phyloP scores from a whole-genome alignment of 257 asterid genomes.

The Mentha longifolia region DNA sequence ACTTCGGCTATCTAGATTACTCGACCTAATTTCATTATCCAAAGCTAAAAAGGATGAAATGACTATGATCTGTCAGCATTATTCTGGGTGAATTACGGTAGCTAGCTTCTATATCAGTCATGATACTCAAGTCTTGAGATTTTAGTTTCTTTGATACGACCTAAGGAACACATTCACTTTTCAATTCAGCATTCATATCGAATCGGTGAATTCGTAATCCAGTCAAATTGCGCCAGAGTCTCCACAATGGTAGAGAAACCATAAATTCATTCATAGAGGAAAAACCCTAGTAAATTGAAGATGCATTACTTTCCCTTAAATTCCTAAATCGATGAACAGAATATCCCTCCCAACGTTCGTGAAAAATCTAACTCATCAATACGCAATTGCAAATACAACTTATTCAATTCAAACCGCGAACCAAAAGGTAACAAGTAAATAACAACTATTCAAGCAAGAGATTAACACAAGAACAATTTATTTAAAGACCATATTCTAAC shows the following conservation, averaged over 20 bases:
- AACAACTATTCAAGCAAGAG: not conserved
- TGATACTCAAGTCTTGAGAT: not conserved
- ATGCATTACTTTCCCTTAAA: not conserved
- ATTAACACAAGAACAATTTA: constrained; percentile 3
- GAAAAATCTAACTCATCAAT: constrained; percentile 12
- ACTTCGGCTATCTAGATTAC: not conserved
- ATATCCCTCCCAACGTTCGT: not conserved
- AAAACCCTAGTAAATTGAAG: not conserved
- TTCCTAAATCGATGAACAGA: not conserved
- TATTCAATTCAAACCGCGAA: constrained; percentile 9
- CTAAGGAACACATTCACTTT: not conserved
- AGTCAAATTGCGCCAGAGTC: not conserved
- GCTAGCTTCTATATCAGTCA: too few species aligned
- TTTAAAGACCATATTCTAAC: not conserved
- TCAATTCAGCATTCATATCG: not conserved
- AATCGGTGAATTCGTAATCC: not conserved
- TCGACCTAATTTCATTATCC: constrained; percentile 1
- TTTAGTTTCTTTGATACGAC: not conserved
- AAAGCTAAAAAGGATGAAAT: not conserved
- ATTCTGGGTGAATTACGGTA: not conserved
- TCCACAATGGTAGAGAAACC: not conserved
- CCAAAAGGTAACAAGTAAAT: not conserved
- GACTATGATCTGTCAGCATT: not conserved
- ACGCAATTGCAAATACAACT: not conserved
- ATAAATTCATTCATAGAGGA: not conserved